Base-by-base conservation (phyloP, 2,329 filamentous ascomycete genomes). In the Scopulariopsis brevicaulis region DNA sequence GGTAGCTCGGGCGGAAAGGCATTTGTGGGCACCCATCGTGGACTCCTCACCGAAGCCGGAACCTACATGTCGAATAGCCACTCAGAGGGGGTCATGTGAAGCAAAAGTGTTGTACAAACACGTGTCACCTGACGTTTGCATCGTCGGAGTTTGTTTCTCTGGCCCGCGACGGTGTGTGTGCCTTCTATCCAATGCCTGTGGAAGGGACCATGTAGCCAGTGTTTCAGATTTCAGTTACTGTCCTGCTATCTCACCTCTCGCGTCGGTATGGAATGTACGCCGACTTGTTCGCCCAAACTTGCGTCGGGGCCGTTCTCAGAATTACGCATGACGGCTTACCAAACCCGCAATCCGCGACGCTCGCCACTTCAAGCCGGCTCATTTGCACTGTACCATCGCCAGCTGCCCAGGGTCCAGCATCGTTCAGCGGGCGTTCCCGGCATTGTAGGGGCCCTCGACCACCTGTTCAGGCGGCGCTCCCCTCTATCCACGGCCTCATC, bases 241-340 rank as follows among this genome's bases (percentile, higher is more conserved):
- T 56, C 24, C 15, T n/a, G 15, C 18, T 55, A 34, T 56, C 28
- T 56, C 48, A 28, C 28, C 25, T 56, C 25, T 25, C 40, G 54
- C 40, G 20, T 24, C 55, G 55, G 55, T 57, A 35, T 37, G n/a
- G 46, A 52, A 57, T 51, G 20, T 57, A 57, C 55, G 55, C 55
- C 12, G 43, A 18, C 43, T 18, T n/a, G 4, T 22, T n/a, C 7
- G 43, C 43, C 43, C n/a, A 11, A 5, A 2, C 8, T 3, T 48
- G 8, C 15, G 18, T 18, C 43, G 4, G n/a, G 10, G 18, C 28
- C 55, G 46, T 57, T 57, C 55, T 57, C 18, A 32, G 37, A 57
- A 57, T 57, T 57, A 57, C 55, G 55, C 55, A 57, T 25, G 35
- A 40, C 32, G 15, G 28, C 11, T 48, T 22, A 40, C 37, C 37